phyloP scores from a whole-genome alignment of 306 rosid species.

The Fragaria ananassa region DNA sequence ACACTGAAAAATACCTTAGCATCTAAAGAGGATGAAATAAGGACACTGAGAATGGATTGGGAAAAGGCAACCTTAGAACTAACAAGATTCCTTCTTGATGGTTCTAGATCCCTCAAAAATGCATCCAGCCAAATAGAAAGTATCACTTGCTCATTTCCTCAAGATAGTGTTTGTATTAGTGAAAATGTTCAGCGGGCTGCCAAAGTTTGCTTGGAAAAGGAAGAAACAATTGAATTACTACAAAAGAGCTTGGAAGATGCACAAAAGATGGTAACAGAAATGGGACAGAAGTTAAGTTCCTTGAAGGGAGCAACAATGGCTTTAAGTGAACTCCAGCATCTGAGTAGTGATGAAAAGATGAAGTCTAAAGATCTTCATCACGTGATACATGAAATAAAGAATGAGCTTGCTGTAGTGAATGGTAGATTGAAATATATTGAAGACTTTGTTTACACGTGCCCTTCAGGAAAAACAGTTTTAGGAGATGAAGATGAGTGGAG shows the following conservation, averaged over 20 bases:
- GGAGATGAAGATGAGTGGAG: conserved; percentile 51
- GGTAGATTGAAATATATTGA: conserved; percentile 46
- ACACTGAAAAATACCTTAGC: conserved; percentile 48
- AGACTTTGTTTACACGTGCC: conserved; percentile 33
- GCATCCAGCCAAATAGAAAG: conserved; percentile 72
- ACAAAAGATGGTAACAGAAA: conserved; percentile 53
- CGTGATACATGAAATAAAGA: conserved; percentile 45
- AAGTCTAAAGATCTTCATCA: conserved; percentile 33
- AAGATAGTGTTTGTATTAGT: conserved; percentile 47
- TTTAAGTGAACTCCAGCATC: conserved; percentile 54
- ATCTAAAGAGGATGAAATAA: conserved; percentile 65
- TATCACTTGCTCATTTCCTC: conserved; percentile 69
- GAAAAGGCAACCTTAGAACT: conserved; percentile 79
- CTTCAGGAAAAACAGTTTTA: conserved; percentile 29
- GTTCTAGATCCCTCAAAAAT: conserved; percentile 80
- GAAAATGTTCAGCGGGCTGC: conserved; percentile 77
- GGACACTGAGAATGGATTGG: conserved; percentile 57
- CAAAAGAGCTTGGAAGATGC: conserved; percentile 79
- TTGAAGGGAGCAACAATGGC: conserved; percentile 74
- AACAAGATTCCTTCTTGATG: conserved; percentile 78
- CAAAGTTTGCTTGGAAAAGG: conserved; percentile 65
- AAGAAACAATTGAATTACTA: conserved; percentile 70
- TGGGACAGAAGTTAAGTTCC: conserved; percentile 71
- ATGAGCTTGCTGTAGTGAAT: conserved; percentile 46
- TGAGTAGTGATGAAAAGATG: conserved; percentile 28